Base-by-base conservation (phyloP, 2,329 filamentous ascomycete species). In the Ceratocystis destructans region DNA sequence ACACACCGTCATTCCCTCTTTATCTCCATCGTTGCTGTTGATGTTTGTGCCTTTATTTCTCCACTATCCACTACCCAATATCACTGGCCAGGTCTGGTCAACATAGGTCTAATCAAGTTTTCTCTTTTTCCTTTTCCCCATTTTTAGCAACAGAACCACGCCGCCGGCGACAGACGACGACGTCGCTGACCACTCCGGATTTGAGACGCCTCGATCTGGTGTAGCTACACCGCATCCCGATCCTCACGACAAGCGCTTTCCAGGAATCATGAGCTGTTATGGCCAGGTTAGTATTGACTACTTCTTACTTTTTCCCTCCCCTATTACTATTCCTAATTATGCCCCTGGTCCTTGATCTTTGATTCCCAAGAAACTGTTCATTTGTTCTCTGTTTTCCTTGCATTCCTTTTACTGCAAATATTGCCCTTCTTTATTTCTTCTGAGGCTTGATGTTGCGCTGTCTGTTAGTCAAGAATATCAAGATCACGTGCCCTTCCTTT, bases 201-300 rank as follows among this genome's bases (percentile, higher is more conserved):
- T 88, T 75, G 88, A 90, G 72, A 92, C 89, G 65, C 94, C 91
- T 72, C 88, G 91, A 73, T 95, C 92, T 71, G 91, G 92, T 73
- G 85, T 96, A 76, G 89, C 90, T 71, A 99, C 94, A 69, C 94
- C 94, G 71, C 89, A 92, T 73, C 94, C 94, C 71, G 93, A 97
- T 78, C 87, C 88, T 70, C 87, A 89, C 74, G 94, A 99, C 80
- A 96, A 96, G 79, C 88, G 94, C 78, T 82, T 96, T 75, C 94
- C 94, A 71, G 90, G 91, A 75, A 96, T 97, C 80, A 88, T 94
- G 83, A 95, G 88, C 82, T 96, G 94, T 82, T 96, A 97, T 83
- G 88, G 88, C 80, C 94, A 99, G 93, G 94, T 99, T 96, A 87
- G 94, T 96, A 59, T 31, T 37, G 4, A 83, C 84, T 82, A 85